A percentile compares a stretch with the other conserved stretches of the same genome.
Conservation (phyloP, 306 rosid species). For the Prunus mume region DNA sequence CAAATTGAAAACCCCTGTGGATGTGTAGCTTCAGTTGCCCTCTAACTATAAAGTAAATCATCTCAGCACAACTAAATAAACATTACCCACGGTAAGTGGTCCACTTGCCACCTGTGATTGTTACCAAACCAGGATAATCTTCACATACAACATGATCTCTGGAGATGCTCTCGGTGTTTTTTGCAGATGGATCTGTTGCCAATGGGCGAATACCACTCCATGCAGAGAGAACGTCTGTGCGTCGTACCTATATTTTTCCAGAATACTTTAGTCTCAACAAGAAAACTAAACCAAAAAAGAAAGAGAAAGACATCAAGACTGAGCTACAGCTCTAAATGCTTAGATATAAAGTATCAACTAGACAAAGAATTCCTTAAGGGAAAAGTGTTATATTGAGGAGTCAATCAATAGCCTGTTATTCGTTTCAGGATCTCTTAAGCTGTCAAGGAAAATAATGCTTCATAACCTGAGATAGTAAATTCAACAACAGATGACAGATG, state of each 20-base stretch:
- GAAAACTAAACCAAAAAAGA: conserved; percentile 18
- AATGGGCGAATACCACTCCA: conserved; percentile 99
- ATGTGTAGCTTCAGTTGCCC: conserved; percentile 1
- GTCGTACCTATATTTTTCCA: conserved; percentile 69
- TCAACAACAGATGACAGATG: neutral
- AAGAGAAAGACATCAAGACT: conserved; percentile 18
- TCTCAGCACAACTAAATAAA: conserved; percentile 20
- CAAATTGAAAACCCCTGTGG: neutral
- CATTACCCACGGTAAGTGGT: conserved; percentile 95
- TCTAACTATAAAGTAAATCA: conserved; percentile 19
- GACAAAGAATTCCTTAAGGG: neutral
- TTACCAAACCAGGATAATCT: conserved; percentile 96
- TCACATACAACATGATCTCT: conserved; percentile 99
- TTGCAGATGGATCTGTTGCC: conserved; percentile 85
- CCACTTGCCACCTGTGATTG: conserved; percentile 99
- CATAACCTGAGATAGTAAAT: neutral
- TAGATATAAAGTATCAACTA: neutral
- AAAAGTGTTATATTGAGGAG: neutral
- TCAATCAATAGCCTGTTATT: neutral
- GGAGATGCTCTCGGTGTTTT: conserved; percentile 84
- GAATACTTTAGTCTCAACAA: conserved; percentile 28
- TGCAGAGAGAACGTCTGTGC: conserved; percentile 92
- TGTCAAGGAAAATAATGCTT: neutral
- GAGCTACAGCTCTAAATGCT: conserved; percentile 18
- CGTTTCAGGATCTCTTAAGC: neutral